These are phyloP conservation scores for Blastocystis sp. DNA, from an alignment of 352 stramenopile genomes.

Conservation along the genomic window DNA sequence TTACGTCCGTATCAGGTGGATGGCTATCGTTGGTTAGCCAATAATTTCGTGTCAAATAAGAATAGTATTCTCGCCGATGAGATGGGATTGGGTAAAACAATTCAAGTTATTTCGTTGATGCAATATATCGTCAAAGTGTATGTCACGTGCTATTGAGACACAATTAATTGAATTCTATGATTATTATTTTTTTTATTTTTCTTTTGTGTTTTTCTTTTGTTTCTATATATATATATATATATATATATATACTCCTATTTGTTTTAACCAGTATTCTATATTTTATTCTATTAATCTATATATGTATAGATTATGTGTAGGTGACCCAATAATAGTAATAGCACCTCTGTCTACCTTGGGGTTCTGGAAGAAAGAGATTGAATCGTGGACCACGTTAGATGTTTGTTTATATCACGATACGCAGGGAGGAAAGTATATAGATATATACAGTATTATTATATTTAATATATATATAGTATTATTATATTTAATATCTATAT, in stretches of 20 bases:
- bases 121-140: conserved; percentile 72
- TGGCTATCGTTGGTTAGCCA: conserved; percentile 87
- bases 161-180: conserved; percentile 46
- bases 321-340: conserved; percentile 87
- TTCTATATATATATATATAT: too few relatives aligned
- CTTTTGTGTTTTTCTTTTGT: too few relatives aligned
- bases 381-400: conserved; percentile 94
- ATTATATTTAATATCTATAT: too few relatives aligned
- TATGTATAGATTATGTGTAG: conserved; percentile 69
- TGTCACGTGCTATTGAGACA: conserved; percentile 66
- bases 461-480: too few relatives aligned
- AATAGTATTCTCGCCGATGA: conserved; percentile 80
- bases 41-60: conserved; percentile 79
- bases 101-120: conserved; percentile 72
- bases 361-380: conserved; percentile 96
- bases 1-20: conserved; percentile 91
- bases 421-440: conserved; percentile 57
- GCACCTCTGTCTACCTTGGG: conserved; percentile 83
- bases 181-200: neutral
- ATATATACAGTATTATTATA: too few relatives aligned
- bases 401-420: conserved; percentile 94
- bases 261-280: neutral
- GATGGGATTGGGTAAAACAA: conserved; percentile 67
- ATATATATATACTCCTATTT: too few relatives aligned
- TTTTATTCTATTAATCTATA: conserved; percentile 49